Conservation (phyloP, 2,329 filamentous ascomycete species). For the Talaromyces sp. region DNA sequence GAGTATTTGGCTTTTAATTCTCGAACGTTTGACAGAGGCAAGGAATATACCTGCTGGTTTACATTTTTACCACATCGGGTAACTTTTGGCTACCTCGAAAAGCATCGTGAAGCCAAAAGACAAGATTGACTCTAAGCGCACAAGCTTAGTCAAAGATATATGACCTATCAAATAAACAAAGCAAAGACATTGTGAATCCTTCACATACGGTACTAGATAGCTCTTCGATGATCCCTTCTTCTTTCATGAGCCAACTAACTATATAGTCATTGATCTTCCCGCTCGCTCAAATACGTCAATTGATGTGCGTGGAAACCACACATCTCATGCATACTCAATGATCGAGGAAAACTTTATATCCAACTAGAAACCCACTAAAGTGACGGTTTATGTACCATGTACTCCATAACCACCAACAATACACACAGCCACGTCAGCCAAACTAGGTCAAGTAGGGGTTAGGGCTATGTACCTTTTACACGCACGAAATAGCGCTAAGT, state of each 20-base stretch:
- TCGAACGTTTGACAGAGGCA: neutral
- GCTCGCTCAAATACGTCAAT: neutral
- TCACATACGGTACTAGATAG: neutral
- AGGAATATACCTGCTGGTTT: neutral
- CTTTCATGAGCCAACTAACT: neutral
- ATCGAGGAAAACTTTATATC: neutral
- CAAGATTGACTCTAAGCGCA: neutral
- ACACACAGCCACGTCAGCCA: constrained; percentile 5
- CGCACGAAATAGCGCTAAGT: neutral
- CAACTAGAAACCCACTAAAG: neutral
- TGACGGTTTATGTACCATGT: neutral
- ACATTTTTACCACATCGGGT: neutral
- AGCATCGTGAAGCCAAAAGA: neutral
- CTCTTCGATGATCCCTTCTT: neutral
- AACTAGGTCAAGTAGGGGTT: neutral
- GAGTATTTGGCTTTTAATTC: neutral
- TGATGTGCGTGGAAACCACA: neutral
- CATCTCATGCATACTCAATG: neutral
- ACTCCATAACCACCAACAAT: neutral
- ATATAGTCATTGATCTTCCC: neutral
- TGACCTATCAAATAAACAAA: neutral
- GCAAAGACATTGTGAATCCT: neutral
- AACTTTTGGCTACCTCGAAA: neutral
- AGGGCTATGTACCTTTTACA: neutral
- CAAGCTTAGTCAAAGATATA: neutral